Conservation (phyloP, 2,329 filamentous ascomycete species). For the Alternaria consortialis region DNA sequence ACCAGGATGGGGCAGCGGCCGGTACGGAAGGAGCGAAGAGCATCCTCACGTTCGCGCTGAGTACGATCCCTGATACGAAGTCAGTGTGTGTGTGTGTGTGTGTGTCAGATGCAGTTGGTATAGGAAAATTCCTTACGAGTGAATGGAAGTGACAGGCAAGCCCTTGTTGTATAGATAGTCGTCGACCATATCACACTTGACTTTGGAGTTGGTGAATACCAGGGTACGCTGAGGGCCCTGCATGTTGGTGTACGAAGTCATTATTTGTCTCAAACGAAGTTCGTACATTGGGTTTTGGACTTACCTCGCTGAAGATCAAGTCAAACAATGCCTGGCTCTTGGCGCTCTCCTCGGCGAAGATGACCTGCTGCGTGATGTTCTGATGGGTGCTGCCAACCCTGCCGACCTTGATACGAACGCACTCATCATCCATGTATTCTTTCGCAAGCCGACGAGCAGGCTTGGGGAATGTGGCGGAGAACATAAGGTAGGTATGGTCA, state of each 20-base stretch:
- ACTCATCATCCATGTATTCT: slow-evolving; percentile 75
- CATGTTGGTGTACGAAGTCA: background rate
- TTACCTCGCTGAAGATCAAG: slow-evolving; percentile 69
- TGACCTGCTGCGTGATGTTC: slow-evolving; percentile 81
- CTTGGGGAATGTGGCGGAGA: slow-evolving; percentile 94
- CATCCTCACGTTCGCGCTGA: slow-evolving; percentile 90
- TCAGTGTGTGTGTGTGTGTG: background rate
- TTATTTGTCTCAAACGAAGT: no score
- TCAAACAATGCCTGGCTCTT: slow-evolving; percentile 79
- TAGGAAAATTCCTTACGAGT: slow-evolving; percentile 56
- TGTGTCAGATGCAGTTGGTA: background rate
- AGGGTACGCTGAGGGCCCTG: slow-evolving; percentile 63
- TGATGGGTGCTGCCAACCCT: slow-evolving; percentile 82
- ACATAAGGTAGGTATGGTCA: slow-evolving; percentile 78
- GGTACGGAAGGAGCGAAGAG: slow-evolving; percentile 82
- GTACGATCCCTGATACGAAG: slow-evolving; percentile 68
- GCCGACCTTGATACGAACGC: slow-evolving; percentile 84
- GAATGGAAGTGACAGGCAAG: slow-evolving; percentile 87
- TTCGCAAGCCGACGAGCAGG: slow-evolving; percentile 77
- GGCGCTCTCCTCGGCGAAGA: slow-evolving; percentile 69
- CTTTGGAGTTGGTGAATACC: slow-evolving; percentile 87
- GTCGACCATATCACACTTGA: slow-evolving; percentile 81
- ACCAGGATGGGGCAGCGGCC: slow-evolving; percentile 82
- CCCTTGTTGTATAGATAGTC: slow-evolving; percentile 84
- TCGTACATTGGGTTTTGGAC: no score